Evolutionary conservation across 495 filamentous ascomycete species (phyloP).

Genomic region (Penicillium mononematosum): DNA sequence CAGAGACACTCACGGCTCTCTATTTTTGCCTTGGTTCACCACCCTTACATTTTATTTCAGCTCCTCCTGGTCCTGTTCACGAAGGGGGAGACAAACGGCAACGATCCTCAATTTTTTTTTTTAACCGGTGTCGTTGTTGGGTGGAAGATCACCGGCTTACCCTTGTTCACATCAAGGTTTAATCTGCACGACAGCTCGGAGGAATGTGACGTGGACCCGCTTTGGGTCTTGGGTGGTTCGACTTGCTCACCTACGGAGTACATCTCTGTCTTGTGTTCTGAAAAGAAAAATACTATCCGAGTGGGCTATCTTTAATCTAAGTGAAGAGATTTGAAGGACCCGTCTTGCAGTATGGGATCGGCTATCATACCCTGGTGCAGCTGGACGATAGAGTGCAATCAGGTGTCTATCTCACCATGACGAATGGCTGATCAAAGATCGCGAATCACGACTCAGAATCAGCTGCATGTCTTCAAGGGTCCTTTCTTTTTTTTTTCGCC

Average conservation of each 20-base stretch:
- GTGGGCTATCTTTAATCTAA: not conserved
- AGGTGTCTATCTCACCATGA: not conserved
- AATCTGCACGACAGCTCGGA: slow-evolving; percentile 1
- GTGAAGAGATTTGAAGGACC: not conserved
- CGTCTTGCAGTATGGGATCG: not conserved
- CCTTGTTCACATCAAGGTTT: not conserved
- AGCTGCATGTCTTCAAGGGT: slow-evolving; percentile 2
- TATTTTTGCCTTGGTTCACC: not conserved
- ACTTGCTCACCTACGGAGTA: not conserved
- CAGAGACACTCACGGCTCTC: not conserved
- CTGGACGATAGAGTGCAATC: not conserved
- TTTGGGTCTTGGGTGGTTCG: not conserved
- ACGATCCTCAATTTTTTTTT: slow-evolving; percentile 6
- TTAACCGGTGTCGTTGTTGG: not conserved
- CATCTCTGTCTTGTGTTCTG: not conserved
- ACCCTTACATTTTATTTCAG: slow-evolving; percentile 9
- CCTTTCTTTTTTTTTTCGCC: not conserved
- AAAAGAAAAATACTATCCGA: not conserved
- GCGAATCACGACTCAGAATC: not conserved
- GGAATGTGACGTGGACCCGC: slow-evolving; percentile 13
- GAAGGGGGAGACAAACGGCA: slow-evolving; percentile 5
- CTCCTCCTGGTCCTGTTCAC: not conserved
- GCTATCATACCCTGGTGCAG: not conserved
- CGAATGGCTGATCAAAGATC: not conserved
- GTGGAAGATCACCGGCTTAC: not conserved